phyloP scores from a whole-genome alignment of 2,329 filamentous ascomycete genomes.

The Sphaerulina populicola region DNA sequence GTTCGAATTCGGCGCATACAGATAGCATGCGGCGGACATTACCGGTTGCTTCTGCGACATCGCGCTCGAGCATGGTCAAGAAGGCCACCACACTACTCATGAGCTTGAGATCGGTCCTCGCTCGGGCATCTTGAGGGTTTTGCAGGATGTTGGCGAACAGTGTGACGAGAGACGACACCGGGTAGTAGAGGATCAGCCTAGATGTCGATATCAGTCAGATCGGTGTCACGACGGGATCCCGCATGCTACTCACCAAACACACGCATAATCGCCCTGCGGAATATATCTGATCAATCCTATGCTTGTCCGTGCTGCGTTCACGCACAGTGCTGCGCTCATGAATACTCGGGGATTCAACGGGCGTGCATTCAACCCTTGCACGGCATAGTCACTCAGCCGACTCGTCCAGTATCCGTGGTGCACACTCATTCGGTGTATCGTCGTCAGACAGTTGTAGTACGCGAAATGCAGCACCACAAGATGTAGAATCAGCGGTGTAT shows the following conservation, averaged over 20 bases:
- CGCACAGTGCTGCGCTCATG: conserved; percentile 84
- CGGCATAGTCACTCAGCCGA: conserved; percentile 85
- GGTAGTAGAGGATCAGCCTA: conserved; percentile 89
- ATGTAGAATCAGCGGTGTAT: conserved; percentile 88
- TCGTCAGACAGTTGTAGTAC: conserved; percentile 96
- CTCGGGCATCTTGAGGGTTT: conserved; percentile 81
- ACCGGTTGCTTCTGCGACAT: conserved; percentile 54
- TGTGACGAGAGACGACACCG: conserved; percentile 87
- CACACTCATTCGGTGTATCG: conserved; percentile 96
- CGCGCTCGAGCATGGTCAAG: conserved; percentile 76
- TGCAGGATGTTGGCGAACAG: conserved; percentile 94
- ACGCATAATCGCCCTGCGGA: conserved; percentile 86
- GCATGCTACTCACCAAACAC: conserved; percentile 66
- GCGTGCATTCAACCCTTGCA: conserved; percentile 82
- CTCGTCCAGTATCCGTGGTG: conserved; percentile 98
- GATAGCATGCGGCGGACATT: conserved; percentile 89
- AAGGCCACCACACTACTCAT: conserved; percentile 94
- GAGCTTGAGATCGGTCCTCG: conserved; percentile 76
- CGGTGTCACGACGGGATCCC: not conserved
- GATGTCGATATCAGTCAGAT: not conserved
- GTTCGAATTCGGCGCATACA: conserved; percentile 91
- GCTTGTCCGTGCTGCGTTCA: conserved; percentile 82
- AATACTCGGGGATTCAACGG: conserved; percentile 91
- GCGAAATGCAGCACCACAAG: conserved; percentile 91
- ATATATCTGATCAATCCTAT: conserved; percentile 94